phyloP scores from a whole-genome alignment of 345 rosid genomes.

The Camelina sativa region DNA sequence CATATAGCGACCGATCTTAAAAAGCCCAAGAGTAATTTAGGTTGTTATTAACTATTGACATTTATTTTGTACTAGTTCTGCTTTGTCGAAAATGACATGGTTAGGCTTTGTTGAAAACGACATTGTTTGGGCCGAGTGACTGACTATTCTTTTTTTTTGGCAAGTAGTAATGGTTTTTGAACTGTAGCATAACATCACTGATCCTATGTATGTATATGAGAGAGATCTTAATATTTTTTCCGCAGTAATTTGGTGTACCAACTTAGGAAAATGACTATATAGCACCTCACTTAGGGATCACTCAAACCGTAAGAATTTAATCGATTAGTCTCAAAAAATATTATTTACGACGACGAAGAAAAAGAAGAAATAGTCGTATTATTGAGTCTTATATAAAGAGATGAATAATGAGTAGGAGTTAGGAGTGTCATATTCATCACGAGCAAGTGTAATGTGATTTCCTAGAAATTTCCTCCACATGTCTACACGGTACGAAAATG shows the following conservation, averaged over 20 bases:
- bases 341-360: conserved; percentile 9
- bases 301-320: neutral
- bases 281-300: conserved; percentile 17
- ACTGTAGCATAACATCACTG: neutral
- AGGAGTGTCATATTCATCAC: conserved; percentile 34
- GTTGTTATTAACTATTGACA: neutral
- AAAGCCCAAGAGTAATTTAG: neutral
- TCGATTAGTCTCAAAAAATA: neutral
- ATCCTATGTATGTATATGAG: neutral
- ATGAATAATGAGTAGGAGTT: conserved; percentile 18
- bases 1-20: neutral
- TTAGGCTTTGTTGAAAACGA: neutral
- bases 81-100: conserved; percentile 4
- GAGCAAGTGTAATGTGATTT: conserved; percentile 32
- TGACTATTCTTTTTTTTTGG: neutral
- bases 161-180: neutral
- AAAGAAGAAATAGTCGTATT: neutral
- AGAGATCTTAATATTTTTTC: neutral
- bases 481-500: conserved; percentile 30
- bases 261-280: conserved; percentile 14
- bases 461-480: conserved; percentile 45
- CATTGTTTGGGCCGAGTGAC: neutral
- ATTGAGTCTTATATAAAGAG: conserved; percentile 6
- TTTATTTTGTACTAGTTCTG: neutral
- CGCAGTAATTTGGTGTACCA: conserved; percentile 24